A percentile compares a stretch with the other conserved stretches of the same genome.
Evolutionary conservation across 805 yeast genomes (phyloP).

Genomic region (Yarrowia sp.): DNA sequence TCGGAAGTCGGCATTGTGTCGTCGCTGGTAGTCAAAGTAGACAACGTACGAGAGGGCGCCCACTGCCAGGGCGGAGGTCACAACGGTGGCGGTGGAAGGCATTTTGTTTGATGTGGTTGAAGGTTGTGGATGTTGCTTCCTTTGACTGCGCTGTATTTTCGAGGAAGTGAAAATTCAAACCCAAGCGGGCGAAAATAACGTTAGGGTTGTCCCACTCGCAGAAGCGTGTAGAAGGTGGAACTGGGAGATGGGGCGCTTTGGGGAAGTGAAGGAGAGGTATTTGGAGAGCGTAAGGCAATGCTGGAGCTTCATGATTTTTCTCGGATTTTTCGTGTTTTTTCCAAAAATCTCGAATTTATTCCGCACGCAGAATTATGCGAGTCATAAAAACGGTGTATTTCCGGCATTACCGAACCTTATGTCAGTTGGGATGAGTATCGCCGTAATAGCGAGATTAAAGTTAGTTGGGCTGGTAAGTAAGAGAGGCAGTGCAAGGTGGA

Average conservation of each 20-base stretch:
- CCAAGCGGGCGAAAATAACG: not conserved
- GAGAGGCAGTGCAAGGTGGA: not conserved
- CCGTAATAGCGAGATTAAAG: not conserved
- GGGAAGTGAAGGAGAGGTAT: not conserved
- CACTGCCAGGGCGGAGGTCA: slow-evolving; percentile 35
- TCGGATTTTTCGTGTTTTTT: not conserved
- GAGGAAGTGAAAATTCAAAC: slow-evolving; percentile 12
- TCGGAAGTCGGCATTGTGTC: slow-evolving; percentile 79
- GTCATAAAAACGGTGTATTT: not conserved
- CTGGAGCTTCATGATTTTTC: not conserved
- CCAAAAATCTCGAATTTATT: not conserved
- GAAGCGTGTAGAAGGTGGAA: slow-evolving; percentile 4
- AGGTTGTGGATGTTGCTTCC: not conserved
- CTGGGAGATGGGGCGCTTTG: no score
- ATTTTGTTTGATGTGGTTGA: slow-evolving; percentile 26
- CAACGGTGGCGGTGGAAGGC: slow-evolving; percentile 38
- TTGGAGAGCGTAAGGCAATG: not conserved
- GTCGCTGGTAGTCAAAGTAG: slow-evolving; percentile 90
- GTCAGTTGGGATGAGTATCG: not conserved
- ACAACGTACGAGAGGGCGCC: slow-evolving; percentile 55
- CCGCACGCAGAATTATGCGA: not conserved
- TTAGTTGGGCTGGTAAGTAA: not conserved
- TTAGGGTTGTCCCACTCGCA: not conserved
- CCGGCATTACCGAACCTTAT: not conserved
- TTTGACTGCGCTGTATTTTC: not conserved